These are phyloP conservation scores for Bertia moriformis DNA, from an alignment of 2,329 filamentous ascomycete species.

Conservation along the genomic window DNA sequence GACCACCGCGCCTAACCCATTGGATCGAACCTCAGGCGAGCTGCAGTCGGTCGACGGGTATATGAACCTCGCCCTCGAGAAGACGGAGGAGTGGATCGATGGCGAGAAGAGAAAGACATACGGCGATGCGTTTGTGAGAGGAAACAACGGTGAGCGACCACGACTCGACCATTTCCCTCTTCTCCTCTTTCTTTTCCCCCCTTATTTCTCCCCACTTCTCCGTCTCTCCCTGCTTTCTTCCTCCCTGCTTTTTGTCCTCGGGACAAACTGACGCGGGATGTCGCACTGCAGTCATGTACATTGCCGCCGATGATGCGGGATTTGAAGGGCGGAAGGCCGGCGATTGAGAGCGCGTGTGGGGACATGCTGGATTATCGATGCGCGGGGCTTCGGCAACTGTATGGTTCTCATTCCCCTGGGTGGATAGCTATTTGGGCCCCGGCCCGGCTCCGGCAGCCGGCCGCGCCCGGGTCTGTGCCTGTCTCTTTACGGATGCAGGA, in stretches of 20 bases:
- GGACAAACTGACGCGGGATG: not conserved
- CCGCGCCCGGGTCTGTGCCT: too few relatives aligned
- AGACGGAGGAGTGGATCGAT: slow-evolving; percentile 82
- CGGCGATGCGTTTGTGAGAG: slow-evolving; percentile 87
- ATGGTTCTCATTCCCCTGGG: too few relatives aligned
- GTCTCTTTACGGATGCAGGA: too few relatives aligned
- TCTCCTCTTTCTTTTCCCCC: not conserved
- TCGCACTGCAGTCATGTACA: slow-evolving; percentile 59
- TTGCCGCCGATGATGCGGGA: slow-evolving; percentile 56
- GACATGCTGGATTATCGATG: too few relatives aligned
- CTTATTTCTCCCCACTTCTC: slow-evolving; percentile 1
- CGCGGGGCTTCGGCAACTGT: too few relatives aligned
- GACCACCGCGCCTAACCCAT: slow-evolving; percentile 5
- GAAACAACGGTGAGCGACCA: slow-evolving; percentile 69
- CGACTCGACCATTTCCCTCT: not conserved
- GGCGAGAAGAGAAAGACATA: slow-evolving; percentile 71
- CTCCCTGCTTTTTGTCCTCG: not conserved
- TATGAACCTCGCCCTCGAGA: slow-evolving; percentile 98
- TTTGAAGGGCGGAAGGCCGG: too few relatives aligned
- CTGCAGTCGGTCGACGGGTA: slow-evolving; percentile 95
- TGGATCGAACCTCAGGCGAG: slow-evolving; percentile 51
- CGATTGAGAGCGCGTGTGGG: too few relatives aligned
- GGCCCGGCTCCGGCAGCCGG: too few relatives aligned
- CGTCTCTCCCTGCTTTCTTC: not conserved
- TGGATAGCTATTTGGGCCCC: too few relatives aligned